A percentile compares a stretch with the other conserved stretches of the same genome.
These are phyloP conservation scores for Perkinsus chesapeaki DNA, from an alignment of 169 alveolate species.

Conservation along the genomic window DNA sequence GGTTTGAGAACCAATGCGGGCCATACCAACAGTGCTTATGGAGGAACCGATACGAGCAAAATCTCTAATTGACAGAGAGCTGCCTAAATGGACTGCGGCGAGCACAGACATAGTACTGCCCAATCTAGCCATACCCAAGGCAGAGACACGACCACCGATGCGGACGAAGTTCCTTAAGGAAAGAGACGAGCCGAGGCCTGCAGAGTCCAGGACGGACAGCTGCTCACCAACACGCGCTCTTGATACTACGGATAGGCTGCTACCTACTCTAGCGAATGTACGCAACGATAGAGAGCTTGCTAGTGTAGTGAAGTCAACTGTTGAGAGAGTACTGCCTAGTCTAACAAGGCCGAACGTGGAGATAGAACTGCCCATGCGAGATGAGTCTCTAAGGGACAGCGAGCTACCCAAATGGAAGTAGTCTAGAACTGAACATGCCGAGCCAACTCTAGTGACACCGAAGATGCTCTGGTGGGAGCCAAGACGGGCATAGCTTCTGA, in stretches of 20 bases:
- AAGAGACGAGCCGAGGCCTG: background rate
- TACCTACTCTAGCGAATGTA: background rate
- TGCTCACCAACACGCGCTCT: background rate
- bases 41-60: background rate
- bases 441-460: background rate
- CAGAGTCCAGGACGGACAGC: background rate
- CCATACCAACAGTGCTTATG: background rate
- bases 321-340: background rate
- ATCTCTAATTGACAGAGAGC: background rate
- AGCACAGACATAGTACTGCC: background rate
- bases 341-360: background rate
- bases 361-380: background rate
- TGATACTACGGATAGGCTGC: background rate
- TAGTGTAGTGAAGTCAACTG: background rate
- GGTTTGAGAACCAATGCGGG: background rate
- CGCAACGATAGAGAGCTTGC: background rate
- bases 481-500: background rate
- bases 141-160: background rate
- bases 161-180: background rate
- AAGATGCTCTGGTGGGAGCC: background rate
- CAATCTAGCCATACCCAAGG: background rate
- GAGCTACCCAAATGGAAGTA: background rate
- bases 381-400: background rate
- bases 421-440: background rate
- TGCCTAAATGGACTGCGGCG: background rate